Evolutionary conservation across 2,329 filamentous ascomycete species (phyloP).

Genomic region (Pseudogymnoascus sp.): DNA sequence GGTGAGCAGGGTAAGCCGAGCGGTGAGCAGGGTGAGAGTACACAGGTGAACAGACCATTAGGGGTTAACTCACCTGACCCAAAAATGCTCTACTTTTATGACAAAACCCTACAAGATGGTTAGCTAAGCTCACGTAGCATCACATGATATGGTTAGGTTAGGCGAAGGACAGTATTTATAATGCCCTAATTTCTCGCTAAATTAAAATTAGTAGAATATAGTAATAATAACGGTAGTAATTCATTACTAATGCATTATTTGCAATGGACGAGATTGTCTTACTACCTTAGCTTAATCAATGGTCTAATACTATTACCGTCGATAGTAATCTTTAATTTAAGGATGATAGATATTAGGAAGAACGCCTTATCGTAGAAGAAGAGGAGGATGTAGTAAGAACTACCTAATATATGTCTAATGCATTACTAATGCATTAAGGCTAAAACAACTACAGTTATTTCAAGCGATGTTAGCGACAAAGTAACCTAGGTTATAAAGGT

Average conservation of each 20-base stretch:
- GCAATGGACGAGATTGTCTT: background rate
- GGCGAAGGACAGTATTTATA: background rate
- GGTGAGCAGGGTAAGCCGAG: no score
- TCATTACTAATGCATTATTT: background rate
- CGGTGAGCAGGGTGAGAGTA: no score
- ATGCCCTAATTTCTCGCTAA: background rate
- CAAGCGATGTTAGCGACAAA: background rate
- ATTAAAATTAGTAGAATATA: background rate
- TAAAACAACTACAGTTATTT: background rate
- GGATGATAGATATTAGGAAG: background rate
- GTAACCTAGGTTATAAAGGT: background rate
- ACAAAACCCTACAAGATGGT: background rate
- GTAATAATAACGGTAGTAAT: background rate
- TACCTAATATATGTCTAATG: background rate
- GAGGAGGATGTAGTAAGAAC: background rate
- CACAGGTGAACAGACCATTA: background rate
- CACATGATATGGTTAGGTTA: background rate
- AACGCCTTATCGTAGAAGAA: background rate
- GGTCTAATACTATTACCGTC: background rate
- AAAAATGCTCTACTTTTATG: background rate
- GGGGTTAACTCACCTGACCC: background rate
- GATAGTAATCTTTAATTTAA: background rate
- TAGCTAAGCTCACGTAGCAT: background rate
- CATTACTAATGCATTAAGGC: conserved; percentile 2
- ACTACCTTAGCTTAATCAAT: background rate